Evolutionary conservation across 805 yeast species (phyloP), one percentile per base, ranked within the genome.

Genomic region (Cephaloascus albidus): DNA sequence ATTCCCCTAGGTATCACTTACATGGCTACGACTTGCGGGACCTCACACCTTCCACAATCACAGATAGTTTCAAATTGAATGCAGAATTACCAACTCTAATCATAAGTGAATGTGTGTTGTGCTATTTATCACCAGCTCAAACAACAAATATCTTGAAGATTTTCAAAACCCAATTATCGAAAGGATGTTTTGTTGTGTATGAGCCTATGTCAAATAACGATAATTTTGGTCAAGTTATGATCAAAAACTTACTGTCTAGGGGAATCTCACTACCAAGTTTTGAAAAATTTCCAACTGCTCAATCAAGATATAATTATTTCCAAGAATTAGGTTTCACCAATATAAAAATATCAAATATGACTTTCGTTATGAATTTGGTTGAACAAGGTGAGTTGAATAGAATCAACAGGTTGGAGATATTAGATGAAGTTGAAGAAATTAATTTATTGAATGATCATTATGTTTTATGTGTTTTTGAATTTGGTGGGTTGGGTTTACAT

Each of bases 401-500:
- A 23, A 68, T 83, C 1, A 63, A 67, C 40, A 45, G 58, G 18
- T 62, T 84, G 31, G 93, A 85, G 54, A 59, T 82, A 46, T 63
- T 85, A 17, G 94, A 84, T 54, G 94, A 84, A 54, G 55, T 81
- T 3, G 94, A 84, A 55, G 94, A 84, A 49, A 68, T 84, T 52
- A 57, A 64, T 39, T 58, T 84, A 32, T 61, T 84, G 36, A 70
- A 81, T 43, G 59, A 61, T 28, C 94, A 84, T 54, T 84, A 84
- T 49, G 66, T 79, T 35, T 54, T 76, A 30, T 51, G 55, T 14
- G 61, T 54, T 40, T 61, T 54, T 4, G 65, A 59, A 31, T 38
- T 16, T 14, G 33, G 33, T n/a, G 33, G 18, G 10, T 31, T 31
- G 33, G 14, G 18, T 20, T 20, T 8, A 20, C 28, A 20, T 14